Evolutionary conservation across 352 stramenopile species (phyloP).

Genomic region (Globisporangium paroecandrum): DNA sequence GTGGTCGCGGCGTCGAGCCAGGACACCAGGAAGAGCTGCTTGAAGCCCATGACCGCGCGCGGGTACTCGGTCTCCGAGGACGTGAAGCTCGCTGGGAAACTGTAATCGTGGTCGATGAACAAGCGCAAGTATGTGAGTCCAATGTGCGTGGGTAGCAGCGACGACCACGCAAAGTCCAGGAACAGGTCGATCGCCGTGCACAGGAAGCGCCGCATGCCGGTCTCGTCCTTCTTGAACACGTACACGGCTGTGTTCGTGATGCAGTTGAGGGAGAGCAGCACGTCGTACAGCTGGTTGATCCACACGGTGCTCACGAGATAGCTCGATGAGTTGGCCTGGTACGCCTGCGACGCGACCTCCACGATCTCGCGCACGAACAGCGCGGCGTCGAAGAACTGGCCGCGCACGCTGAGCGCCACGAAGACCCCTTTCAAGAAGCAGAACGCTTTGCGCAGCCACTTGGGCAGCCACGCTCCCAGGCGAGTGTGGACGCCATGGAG

Average conservation of each 20-base stretch:
- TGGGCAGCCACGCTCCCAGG: not conserved
- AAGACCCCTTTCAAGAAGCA: not conserved
- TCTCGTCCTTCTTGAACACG: slow-evolving; percentile 20
- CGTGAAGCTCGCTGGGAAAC: slow-evolving; percentile 14
- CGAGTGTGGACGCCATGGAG: not conserved
- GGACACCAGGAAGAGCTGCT: slow-evolving; percentile 31
- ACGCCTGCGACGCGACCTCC: slow-evolving; percentile 25
- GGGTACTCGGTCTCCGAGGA: slow-evolving; percentile 22
- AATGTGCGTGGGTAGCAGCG: slow-evolving; percentile 28
- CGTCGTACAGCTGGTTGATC: slow-evolving; percentile 32
- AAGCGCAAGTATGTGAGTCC: slow-evolving; percentile 23
- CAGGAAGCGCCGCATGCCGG: slow-evolving; percentile 23
- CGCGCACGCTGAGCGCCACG: slow-evolving; percentile 21
- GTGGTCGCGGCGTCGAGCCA: slow-evolving; percentile 22
- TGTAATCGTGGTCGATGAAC: slow-evolving; percentile 20
- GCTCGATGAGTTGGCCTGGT: slow-evolving; percentile 27
- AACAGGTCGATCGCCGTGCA: slow-evolving; percentile 23
- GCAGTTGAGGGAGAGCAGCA: slow-evolving; percentile 27
- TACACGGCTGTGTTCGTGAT: slow-evolving; percentile 23
- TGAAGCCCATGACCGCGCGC: slow-evolving; percentile 23
- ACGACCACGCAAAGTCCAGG: slow-evolving; percentile 30
- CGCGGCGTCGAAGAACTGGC: slow-evolving; percentile 22
- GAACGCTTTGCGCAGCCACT: not conserved
- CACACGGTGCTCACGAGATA: slow-evolving; percentile 25
- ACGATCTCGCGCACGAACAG: slow-evolving; percentile 25